phyloP scores from a whole-genome alignment of 768 basidiomycete genomes.

The Podaxis rugospora region DNA sequence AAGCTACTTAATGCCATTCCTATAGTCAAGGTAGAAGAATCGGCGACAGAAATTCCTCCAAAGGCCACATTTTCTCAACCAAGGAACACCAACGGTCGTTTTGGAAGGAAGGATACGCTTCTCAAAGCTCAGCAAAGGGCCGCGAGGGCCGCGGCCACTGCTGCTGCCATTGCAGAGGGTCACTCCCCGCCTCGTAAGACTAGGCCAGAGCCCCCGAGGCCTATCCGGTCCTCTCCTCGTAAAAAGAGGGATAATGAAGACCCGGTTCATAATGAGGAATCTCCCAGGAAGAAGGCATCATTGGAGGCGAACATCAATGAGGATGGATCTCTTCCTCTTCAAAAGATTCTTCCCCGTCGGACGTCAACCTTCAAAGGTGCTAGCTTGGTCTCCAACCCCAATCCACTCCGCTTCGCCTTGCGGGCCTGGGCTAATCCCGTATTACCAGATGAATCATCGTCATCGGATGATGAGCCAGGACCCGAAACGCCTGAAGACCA shows the following conservation, averaged over 20 bases:
- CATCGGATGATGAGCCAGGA: conserved; percentile 46
- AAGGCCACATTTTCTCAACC: conserved; percentile 50
- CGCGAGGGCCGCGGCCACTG: conserved; percentile 2
- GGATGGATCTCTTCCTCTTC: conserved; percentile 20
- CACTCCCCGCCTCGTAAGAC: conserved; percentile 3
- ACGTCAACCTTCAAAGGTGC: conserved; percentile 39
- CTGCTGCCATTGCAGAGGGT: background rate
- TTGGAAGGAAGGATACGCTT: conserved; percentile 50
- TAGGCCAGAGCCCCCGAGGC: conserved; percentile 23
- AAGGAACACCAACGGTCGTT: conserved; percentile 59
- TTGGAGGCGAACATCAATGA: conserved; percentile 18
- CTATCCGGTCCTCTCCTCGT: conserved; percentile 19
- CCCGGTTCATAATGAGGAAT: conserved; percentile 28
- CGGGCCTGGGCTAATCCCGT: conserved; percentile 52
- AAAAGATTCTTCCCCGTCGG: conserved; percentile 37
- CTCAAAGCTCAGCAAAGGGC: conserved; percentile 32
- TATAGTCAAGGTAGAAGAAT: conserved; percentile 23
- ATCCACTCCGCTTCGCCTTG: conserved; percentile 55
- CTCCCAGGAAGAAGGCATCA: conserved; percentile 27
- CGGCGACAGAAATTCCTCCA: conserved; percentile 30
- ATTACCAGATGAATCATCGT: conserved; percentile 36
- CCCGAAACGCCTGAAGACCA: conserved; percentile 60
- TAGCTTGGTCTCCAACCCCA: conserved; percentile 51
- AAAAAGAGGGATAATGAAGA: conserved; percentile 30
- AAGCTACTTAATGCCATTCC: conserved; percentile 20